Evolutionary conservation across 495 filamentous ascomycete species (phyloP).

Genomic region (Paragyromitra xinjiangensis): DNA sequence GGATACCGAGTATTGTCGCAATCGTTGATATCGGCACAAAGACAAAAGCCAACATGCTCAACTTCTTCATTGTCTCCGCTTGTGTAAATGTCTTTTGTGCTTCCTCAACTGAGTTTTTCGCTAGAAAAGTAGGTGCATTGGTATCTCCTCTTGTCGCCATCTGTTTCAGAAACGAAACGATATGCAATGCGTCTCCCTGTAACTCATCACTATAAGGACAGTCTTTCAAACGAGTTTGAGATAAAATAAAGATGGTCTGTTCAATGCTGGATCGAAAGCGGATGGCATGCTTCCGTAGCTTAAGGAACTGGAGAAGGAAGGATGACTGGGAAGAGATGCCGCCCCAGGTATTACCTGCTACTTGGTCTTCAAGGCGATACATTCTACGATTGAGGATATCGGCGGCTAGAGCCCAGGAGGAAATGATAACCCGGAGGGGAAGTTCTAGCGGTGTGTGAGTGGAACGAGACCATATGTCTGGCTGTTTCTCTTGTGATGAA

Average conservation of each 20-base stretch:
- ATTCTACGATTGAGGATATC: conserved; percentile 19
- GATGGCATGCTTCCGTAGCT: background rate
- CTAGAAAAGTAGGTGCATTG: background rate
- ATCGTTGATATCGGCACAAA: conserved; percentile 16
- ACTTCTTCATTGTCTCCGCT: conserved; percentile 7
- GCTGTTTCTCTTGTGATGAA: background rate
- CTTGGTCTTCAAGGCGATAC: background rate
- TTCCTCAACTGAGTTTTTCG: conserved; percentile 11
- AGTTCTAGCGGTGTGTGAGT: background rate
- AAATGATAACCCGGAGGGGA: background rate
- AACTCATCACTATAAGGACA: background rate
- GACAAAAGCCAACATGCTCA: conserved; percentile 12
- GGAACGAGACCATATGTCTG: background rate
- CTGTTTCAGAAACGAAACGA: background rate
- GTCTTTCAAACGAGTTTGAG: background rate
- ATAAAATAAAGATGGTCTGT: background rate
- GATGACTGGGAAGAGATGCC: conserved; percentile 3
- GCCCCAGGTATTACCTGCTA: conserved; percentile 1
- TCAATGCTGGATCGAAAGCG: background rate
- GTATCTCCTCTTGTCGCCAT: background rate
- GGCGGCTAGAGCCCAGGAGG: background rate
- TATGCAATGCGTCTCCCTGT: background rate
- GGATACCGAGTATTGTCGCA: conserved; percentile 16
- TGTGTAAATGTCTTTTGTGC: conserved; percentile 1
- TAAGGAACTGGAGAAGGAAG: background rate